Base-by-base conservation (phyloP, 768 basidiomycete genomes). In the Collybia mongolica region DNA sequence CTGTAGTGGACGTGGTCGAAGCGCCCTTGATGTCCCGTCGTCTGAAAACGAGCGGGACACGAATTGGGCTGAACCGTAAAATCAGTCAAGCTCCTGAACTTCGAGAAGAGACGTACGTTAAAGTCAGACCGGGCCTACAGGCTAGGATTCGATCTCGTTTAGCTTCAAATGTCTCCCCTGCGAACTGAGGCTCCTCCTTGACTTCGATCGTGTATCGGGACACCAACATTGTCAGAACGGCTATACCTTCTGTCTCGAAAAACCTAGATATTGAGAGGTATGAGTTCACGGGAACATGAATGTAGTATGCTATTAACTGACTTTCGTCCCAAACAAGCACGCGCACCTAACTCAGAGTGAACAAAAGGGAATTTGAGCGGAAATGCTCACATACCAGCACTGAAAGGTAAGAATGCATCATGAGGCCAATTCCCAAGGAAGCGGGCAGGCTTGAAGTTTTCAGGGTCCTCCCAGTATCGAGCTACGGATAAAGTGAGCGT, bases 381-480 rank as follows among this genome's bases (percentile, higher is more conserved):
- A 15, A n/a, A 53, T 20, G 36, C 15, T 18, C 18, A 53, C 63
- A 49, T 48, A 68, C 77, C 78, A 37, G 60, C 66, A 48, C 74
- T 78, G 57, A 81, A 82, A 4, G 80, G 77, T 22, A 79, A 35
- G 57, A 80, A 82, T 0, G 81, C 82, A 55, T 82, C 80, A 29
- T 72, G 68, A 18, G 75, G 71, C 73, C 77, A 83, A 41, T 81
- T 74, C 29, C 68, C 70, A 17, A 81, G 61, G 66, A 81, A 82
- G 6, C 80, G 71, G 19, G 69, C 67, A 20, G 68, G 67, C 36
- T 68, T 70, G 61, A 81, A 83, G 7, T 54, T 55, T 24, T 75
- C 53, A 3, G 82, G 80, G 37, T 82, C 71, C 44, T 75, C 61
- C 81, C 82, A 83, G 58, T 81, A 81, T 28, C 72, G 71, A 20